phyloP scores from a whole-genome alignment of 352 stramenopile genomes.

The Globisporangium parvum region DNA sequence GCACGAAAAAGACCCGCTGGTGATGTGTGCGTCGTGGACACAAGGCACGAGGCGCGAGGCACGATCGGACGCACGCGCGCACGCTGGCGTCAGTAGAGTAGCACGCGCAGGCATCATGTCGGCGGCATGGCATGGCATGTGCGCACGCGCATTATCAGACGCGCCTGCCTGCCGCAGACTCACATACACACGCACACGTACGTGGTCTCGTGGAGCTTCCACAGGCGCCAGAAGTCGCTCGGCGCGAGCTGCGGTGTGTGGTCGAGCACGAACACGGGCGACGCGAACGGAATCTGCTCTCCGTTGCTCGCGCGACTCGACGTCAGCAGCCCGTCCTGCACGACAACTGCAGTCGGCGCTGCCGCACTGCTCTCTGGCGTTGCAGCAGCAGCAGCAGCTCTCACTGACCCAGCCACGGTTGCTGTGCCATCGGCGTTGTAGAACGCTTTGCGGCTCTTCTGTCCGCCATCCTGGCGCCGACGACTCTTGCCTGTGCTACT shows the following conservation, averaged over 20 bases:
- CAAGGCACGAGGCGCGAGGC: background rate
- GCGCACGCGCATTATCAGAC: conserved; percentile 5
- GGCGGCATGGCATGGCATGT: background rate
- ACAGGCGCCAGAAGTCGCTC: conserved; percentile 34
- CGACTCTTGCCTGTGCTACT: background rate
- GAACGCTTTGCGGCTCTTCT: conserved; percentile 27
- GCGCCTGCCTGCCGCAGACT: background rate
- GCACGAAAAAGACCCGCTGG: conserved; percentile 71
- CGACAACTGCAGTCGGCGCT: background rate
- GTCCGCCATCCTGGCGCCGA: background rate
- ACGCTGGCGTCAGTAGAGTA: conserved; percentile 9
- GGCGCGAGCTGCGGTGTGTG: conserved; percentile 12
- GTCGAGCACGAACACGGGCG: conserved; percentile 52
- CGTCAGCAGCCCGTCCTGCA: conserved; percentile 10
- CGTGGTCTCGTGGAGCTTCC: conserved; percentile 64
- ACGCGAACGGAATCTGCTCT: conserved; percentile 50
- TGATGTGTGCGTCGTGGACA: background rate
- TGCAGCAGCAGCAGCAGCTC: background rate
- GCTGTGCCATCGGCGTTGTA: conserved; percentile 36
- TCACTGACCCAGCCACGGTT: conserved; percentile 6
- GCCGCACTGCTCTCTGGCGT: background rate
- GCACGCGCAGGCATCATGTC: conserved; percentile 4
- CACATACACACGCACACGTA: conserved; percentile 17
- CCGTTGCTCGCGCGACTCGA: conserved; percentile 12
- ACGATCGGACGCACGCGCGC: background rate